Evolutionary conservation across 305 asterid genomes (phyloP).

Genomic region (Nicotiana rustica): DNA sequence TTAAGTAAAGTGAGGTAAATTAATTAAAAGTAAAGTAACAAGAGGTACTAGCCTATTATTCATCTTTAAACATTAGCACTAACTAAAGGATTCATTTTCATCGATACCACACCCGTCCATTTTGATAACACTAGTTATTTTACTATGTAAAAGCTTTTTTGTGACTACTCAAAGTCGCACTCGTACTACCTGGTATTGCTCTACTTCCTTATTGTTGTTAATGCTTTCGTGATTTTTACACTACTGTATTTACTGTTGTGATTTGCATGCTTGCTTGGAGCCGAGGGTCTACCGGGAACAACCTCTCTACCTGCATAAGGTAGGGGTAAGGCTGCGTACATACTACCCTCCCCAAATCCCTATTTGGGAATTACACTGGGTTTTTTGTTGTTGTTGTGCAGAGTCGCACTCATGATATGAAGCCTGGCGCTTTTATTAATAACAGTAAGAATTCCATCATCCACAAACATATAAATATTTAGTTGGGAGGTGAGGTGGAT

Average conservation of each 20-base stretch:
- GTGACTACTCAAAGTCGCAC: background rate
- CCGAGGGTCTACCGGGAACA: too few species aligned
- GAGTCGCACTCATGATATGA: background rate
- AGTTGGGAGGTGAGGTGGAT: background rate
- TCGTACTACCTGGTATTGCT: too few species aligned
- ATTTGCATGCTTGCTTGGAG: too few species aligned
- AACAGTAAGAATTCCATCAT: background rate
- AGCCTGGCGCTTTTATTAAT: background rate
- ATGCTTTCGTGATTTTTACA: too few species aligned
- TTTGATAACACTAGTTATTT: background rate
- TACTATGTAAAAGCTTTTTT: background rate
- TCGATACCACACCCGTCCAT: background rate
- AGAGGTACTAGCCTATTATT: background rate
- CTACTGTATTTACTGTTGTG: too few species aligned
- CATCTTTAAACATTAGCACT: background rate
- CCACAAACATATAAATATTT: background rate
- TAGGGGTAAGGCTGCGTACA: too few species aligned
- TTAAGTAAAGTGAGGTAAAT: too few species aligned
- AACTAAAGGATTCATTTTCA: background rate
- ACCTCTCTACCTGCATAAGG: too few species aligned
- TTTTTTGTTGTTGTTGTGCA: background rate
- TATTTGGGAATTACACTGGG: too few species aligned
- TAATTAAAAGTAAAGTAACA: too few species aligned
- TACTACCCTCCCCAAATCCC: too few species aligned
- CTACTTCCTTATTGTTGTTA: too few species aligned